Base-by-base conservation (phyloP, 345 rosid species). In the Euphorbia peplus region DNA sequence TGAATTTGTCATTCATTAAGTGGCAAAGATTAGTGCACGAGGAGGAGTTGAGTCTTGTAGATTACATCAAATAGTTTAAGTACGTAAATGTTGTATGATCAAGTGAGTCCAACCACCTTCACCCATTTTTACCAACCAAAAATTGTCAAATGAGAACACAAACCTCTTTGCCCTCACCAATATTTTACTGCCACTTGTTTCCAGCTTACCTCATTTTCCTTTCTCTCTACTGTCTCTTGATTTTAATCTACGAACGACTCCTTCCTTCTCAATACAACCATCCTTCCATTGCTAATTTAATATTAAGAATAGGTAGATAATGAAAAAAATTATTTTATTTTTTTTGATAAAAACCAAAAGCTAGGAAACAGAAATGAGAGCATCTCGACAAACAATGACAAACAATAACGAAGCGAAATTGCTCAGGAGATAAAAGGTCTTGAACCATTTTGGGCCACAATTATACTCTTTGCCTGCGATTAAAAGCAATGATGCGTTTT, bases 71-170 rank as follows among this genome's bases (percentile, higher is more conserved):
- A 63, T 61, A 37, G 8, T 21, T 22, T n/a, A 13, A 4, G 10
- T 26, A 56, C 28, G 10, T 14, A 63, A 44, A 41, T 10, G 7
- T 54, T 35, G 73, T 71, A 79, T 78, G 71, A 66, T 69, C 80
- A 57, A 54, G 73, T 66, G 72, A 75, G 83, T 53, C 93, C 97
- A 90, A 88, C 98, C 87, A 93, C 96, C 92, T 88, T 86, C 90
- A 93, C 88, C 98, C 89, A 88, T 86, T 86, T 83, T 88, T 83
- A 92, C 88, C 98, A 77, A 87, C 93, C 95, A 70, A 76, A 77
- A 67, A 69, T 77, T 70, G 73, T 75, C 82, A 78, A 85, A 77
- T 74, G 70, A 59, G 28, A 37, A 70, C 62, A 57, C 85, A 79
- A 78, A 72, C 64, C 21, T 66, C 58, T 67, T 60, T 54, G 24